A percentile compares a stretch with the other conserved stretches of the same genome.
Conservation (phyloP, 768 basidiomycete genomes). For the Daedaleopsis nitida region DNA sequence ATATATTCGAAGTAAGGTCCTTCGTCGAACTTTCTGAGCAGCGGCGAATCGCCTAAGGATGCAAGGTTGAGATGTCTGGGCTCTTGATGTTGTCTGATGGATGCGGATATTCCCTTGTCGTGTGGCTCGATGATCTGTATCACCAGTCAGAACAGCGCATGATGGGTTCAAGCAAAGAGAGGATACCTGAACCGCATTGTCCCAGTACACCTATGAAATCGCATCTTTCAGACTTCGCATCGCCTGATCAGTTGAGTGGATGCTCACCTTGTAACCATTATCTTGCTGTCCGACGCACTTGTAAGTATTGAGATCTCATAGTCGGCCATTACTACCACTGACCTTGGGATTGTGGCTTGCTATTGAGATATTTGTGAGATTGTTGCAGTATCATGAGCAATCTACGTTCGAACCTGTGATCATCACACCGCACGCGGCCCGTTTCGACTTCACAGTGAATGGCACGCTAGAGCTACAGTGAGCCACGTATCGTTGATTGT, state of each 20-base stretch:
- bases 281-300: conserved; percentile 55
- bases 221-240: not conserved
- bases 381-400: not conserved
- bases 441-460: conserved; percentile 65
- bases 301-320: not conserved
- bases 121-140: conserved; percentile 81
- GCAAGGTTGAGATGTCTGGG: conserved; percentile 48
- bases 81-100: conserved; percentile 63
- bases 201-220: conserved; percentile 75
- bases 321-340: conserved; percentile 1
- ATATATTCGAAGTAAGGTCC: conserved; percentile 11
- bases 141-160: not conserved
- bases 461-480: conserved; percentile 60
- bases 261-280: conserved; percentile 80
- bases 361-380: conserved; percentile 25
- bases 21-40: conserved; percentile 8
- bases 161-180: not conserved
- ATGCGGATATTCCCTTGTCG: conserved; percentile 71
- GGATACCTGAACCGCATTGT: conserved; percentile 79
- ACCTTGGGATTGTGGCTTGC: conserved; percentile 92
- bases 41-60: conserved; percentile 38
- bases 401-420: conserved; percentile 63
- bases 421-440: conserved; percentile 86
- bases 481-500: not conserved
- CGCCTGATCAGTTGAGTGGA: not conserved